Evolutionary conservation across 805 yeast genomes (phyloP).

Genomic region (Kodamaea jinghongensis): DNA sequence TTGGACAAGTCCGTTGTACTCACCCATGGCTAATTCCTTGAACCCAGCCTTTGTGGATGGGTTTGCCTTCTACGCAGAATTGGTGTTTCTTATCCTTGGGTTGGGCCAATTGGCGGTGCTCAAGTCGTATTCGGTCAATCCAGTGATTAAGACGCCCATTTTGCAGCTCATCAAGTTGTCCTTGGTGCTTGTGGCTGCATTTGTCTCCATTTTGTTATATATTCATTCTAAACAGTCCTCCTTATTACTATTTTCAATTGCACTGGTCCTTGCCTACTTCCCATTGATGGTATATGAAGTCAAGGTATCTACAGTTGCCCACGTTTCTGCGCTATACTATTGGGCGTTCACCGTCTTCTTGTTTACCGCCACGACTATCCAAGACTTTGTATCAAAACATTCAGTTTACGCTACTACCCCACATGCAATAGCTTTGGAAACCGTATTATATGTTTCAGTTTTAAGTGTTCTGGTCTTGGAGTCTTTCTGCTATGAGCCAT

Average conservation of each 20-base stretch:
- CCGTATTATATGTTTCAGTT: constrained; percentile 13
- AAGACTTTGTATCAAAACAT: constrained; percentile 20
- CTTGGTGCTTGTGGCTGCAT: background rate
- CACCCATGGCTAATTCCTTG: constrained; percentile 16
- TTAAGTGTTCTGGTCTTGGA: constrained; percentile 16
- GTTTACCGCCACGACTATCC: constrained; percentile 11
- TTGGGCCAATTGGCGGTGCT: constrained; percentile 16
- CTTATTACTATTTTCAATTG: background rate
- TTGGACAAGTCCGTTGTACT: constrained; percentile 2
- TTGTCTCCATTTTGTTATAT: background rate
- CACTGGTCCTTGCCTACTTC: constrained; percentile 11
- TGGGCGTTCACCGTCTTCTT: constrained; percentile 19
- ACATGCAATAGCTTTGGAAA: background rate
- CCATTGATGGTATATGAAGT: constrained; percentile 24
- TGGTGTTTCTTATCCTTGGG: constrained; percentile 13
- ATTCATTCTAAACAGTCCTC: background rate
- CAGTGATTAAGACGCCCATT: constrained; percentile 12
- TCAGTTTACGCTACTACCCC: constrained; percentile 11
- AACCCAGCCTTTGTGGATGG: constrained; percentile 23
- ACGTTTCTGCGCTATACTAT: constrained; percentile 21
- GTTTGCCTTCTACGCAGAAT: constrained; percentile 10
- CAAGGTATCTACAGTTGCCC: constrained; percentile 20
- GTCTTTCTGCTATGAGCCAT: constrained; percentile 15
- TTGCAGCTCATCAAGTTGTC: constrained; percentile 1
- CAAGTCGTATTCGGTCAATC: constrained; percentile 15